Base-by-base conservation (phyloP, 2,329 filamentous ascomycete species). In the Dactylellina cionopaga region DNA sequence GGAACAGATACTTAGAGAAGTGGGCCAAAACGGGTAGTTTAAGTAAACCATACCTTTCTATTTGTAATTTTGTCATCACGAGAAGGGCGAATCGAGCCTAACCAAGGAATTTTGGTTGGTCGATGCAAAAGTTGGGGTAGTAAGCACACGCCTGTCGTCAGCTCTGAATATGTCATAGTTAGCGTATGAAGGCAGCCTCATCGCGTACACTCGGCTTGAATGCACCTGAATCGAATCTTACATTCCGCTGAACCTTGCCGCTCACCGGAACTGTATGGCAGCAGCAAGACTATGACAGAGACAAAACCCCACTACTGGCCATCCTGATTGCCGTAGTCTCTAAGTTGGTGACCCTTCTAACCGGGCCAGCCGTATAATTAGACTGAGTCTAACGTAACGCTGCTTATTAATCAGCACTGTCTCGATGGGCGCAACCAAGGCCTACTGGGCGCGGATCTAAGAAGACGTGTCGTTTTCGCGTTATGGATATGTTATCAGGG, bases 131-230 rank as follows among this genome's bases (percentile, higher is more conserved):
- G 39, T 55, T 69, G 41, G 64, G 64, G 54, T 62, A 37, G 44
- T 37, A 69, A 52, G 64, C 63, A 59, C 17, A 19, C 51, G 37
- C 37, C 33, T 41, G 27, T 11, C 22, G 29, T 55, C 47, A 69
- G 54, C 64, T 60, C 35, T 29, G 37, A 55, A 33, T 54, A 69
- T 69, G 64, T 69, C 64, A 69, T 69, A 69, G 55, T 54, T 62
- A 56, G 64, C 43, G 55, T 37, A 52, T 19, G 33, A 22, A 56
- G 64, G 55, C 58, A 62, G 37, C 47, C 64, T 69, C 64, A 69
- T 69, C 64, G 55, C 55, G 64, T 69, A 69, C 60, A 69, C 24
- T 69, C 55, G 64, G 55, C 64, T 62, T 69, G 54, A 47, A 46
- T 37, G 29, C 47, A 62, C 64, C 55, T 58, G 64, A 59, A 68